Percentiles rank a stretch among this genome's conserved stretches.
Conservation (phyloP, 2,329 filamentous ascomycete genomes). For the Falciphora oryzae region DNA sequence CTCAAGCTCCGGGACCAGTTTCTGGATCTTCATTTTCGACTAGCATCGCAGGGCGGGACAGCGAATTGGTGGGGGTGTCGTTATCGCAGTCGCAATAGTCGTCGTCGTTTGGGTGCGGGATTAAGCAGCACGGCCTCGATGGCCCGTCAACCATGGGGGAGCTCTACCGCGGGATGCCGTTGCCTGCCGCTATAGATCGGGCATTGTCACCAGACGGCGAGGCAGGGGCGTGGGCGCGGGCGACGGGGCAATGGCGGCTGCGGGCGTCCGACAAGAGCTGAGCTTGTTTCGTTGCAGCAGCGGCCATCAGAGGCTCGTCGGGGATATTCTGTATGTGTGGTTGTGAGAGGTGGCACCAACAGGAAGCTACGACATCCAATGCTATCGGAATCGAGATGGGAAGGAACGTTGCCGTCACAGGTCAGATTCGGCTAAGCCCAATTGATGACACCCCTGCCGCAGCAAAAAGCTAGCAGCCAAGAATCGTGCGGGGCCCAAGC, state of each 20-base stretch:
- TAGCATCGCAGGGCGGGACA: conserved; percentile 31
- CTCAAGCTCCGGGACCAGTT: conserved; percentile 45
- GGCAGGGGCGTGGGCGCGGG: too few species aligned
- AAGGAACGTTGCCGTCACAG: background rate
- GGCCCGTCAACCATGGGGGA: background rate
- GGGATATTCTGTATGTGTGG: background rate
- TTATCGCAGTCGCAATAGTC: background rate
- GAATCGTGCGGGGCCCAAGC: background rate
- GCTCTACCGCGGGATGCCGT: background rate
- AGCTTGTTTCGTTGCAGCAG: background rate
- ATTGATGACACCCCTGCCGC: background rate
- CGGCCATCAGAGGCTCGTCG: background rate
- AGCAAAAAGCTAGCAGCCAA: background rate
- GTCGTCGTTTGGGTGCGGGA: background rate
- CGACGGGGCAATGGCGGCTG: too few species aligned
- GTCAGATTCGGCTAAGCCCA: too few species aligned
- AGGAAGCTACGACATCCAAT: background rate
- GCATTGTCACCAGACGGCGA: background rate
- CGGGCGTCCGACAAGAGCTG: background rate
- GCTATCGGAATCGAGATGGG: background rate
- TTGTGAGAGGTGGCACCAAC: background rate
- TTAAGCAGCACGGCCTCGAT: background rate
- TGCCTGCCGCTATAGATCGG: background rate
- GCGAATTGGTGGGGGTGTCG: background rate
- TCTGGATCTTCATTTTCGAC: conserved; percentile 38